A percentile compares a stretch with the other conserved stretches of the same genome.
phyloP scores from a whole-genome alignment of 2,329 filamentous ascomycete genomes.

The Sphaerulina musiva region DNA sequence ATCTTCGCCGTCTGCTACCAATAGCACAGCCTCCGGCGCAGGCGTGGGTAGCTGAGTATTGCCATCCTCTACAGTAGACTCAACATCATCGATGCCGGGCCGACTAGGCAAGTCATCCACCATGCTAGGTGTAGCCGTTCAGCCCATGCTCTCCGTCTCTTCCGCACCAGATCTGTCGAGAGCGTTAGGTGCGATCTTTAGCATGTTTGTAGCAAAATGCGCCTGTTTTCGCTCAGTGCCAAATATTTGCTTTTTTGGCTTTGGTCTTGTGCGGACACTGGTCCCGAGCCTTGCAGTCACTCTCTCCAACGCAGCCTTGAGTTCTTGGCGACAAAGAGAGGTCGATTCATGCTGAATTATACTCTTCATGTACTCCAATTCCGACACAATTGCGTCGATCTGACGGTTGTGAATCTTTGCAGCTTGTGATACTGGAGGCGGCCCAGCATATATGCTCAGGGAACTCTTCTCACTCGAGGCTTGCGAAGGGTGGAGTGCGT shows the following conservation, averaged over 20 bases:
- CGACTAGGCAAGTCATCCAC: neutral
- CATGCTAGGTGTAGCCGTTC: neutral
- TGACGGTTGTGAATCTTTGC: conserved; percentile 59
- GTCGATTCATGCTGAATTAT: conserved; percentile 50
- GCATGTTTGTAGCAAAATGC: neutral
- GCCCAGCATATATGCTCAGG: conserved; percentile 13
- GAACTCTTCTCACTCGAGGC: neutral
- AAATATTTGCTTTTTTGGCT: conserved; percentile 31
- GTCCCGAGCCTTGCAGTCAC: conserved; percentile 67
- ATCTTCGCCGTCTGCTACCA: neutral
- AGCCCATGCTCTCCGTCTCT: neutral
- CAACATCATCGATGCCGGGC: neutral
- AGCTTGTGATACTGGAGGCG: conserved; percentile 23
- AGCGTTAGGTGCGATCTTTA: neutral
- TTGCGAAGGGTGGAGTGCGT: conserved; percentile 16
- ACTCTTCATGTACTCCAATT: conserved; percentile 44
- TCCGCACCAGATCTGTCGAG: neutral
- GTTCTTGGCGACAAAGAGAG: conserved; percentile 64
- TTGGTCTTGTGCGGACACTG: conserved; percentile 57
- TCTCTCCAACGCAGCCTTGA: conserved; percentile 68
- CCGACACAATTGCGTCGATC: conserved; percentile 59
- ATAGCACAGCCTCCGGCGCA: neutral
- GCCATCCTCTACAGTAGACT: neutral
- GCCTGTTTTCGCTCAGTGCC: conserved; percentile 2
- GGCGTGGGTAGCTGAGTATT: neutral